Percentiles rank a stretch among this genome's conserved stretches.
Evolutionary conservation across 768 basidiomycete genomes (phyloP).

Genomic region (Suillus subluteus): DNA sequence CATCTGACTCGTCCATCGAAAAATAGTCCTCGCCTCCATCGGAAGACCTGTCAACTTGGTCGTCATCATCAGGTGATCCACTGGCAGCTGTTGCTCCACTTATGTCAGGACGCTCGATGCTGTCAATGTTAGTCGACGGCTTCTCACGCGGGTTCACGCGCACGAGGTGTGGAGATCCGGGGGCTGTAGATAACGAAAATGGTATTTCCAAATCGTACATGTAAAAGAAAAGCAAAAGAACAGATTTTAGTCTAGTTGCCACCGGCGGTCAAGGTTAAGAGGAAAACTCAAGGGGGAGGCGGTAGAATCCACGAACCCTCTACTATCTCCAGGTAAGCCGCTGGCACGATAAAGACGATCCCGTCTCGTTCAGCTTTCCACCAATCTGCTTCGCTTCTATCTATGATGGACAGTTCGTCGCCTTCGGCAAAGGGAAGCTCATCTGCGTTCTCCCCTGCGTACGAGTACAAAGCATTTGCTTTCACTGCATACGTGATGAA

Average conservation of each 20-base stretch:
- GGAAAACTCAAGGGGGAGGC: slow-evolving; percentile 54
- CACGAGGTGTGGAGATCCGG: neutral
- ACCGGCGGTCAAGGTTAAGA: slow-evolving; percentile 49
- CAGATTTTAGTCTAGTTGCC: slow-evolving; percentile 81
- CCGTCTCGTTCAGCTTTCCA: slow-evolving; percentile 94
- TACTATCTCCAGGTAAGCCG: slow-evolving; percentile 82
- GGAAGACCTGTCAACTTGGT: slow-evolving; percentile 30
- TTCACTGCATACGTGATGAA: slow-evolving; percentile 44
- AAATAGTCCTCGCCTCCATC: slow-evolving; percentile 39
- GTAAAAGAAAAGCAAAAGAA: slow-evolving; percentile 55
- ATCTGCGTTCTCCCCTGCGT: slow-evolving; percentile 69
- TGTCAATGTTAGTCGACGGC: slow-evolving; percentile 4
- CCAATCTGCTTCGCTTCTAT: slow-evolving; percentile 86
- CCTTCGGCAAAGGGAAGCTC: slow-evolving; percentile 89
- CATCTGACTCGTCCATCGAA: slow-evolving; percentile 34
- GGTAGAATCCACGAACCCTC: slow-evolving; percentile 82
- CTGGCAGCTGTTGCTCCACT: neutral
- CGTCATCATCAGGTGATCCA: slow-evolving; percentile 11
- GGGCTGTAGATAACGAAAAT: slow-evolving; percentile 11
- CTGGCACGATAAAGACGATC: slow-evolving; percentile 87
- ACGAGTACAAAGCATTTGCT: slow-evolving; percentile 83
- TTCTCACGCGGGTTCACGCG: slow-evolving; percentile 3
- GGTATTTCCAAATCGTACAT: slow-evolving; percentile 30
- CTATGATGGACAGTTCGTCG: slow-evolving; percentile 77
- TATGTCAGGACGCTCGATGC: neutral